phyloP scores from a whole-genome alignment of 345 rosid species.

The Hibiscus trionum region DNA sequence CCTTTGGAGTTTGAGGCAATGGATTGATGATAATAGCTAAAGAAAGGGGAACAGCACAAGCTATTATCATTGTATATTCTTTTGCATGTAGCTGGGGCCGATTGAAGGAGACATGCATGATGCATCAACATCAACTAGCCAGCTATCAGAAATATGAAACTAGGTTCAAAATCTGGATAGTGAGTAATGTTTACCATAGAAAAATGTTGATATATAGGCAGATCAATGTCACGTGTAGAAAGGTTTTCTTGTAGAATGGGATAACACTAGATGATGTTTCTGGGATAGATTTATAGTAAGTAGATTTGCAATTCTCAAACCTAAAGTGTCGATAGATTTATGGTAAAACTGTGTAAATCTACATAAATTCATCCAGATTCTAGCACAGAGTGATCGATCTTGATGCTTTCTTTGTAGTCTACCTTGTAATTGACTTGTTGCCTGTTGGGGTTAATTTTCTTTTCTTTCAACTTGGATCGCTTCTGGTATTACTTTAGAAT shows the following conservation, averaged over 20 bases:
- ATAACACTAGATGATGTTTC: not conserved
- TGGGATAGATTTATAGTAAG: not conserved
- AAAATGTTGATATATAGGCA: not conserved
- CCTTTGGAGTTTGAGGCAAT: not conserved
- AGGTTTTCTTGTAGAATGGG: not conserved
- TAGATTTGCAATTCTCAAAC: too few species aligned
- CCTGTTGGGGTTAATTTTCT: not conserved
- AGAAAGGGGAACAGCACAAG: not conserved
- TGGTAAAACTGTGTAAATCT: too few species aligned
- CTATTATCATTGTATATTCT: not conserved
- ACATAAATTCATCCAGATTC: too few species aligned
- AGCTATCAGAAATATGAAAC: not conserved
- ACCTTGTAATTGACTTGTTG: not conserved
- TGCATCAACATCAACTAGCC: slow-evolving; percentile 4
- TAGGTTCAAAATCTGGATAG: not conserved
- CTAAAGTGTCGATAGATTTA: too few species aligned
- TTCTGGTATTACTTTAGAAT: not conserved
- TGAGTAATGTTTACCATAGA: not conserved
- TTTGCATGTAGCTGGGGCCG: slow-evolving; percentile 2
- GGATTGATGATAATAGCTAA: not conserved
- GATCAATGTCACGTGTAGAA: not conserved
- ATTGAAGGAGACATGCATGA: slow-evolving; percentile 7
- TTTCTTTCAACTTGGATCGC: not conserved
- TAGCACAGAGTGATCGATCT: not conserved
- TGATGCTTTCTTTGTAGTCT: not conserved